Base-by-base conservation (phyloP, 441 rosid species). In the Populus hybrid region DNA sequence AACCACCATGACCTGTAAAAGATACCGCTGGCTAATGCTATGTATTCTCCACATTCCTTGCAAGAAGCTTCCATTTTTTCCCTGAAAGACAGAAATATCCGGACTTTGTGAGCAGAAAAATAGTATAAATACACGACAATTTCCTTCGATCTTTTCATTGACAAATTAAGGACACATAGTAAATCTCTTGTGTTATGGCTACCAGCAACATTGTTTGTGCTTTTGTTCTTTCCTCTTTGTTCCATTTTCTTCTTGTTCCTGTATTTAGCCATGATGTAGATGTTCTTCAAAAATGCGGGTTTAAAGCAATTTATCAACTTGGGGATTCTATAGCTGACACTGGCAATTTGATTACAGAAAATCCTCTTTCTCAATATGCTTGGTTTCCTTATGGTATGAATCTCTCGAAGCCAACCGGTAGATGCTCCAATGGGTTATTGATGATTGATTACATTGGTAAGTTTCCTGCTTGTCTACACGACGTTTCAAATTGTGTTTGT, bases 371-470 rank as follows among this genome's bases (percentile, higher is more conserved):
- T n/a, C 10, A 1, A 0, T 71, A 29, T 67, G 80, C 63, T 16
- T 36, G 61, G 33, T 79, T 75, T 36, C 87, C 85, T 2, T 84
- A 82, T 2, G 82, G 87, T 1, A 31, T 72, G 69, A 68, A 50
- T 2, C 35, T 68, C 29, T 42, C 11, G 21, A 31, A 50, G 1
- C 53, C 83, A 45, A 82, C 84, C 0, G 84, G 87, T 5, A 73
- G 87, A 71, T 82, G 81, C 71, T 82, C 84, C 36, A 64, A 84
- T 33, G 84, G 84, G n/a, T 56, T 82, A 38, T 38, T 79, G 6
- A 82, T 82, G 71, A 79, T 82, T 50, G 84, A 84, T 69, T 84
- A 67, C 28, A 36, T 64, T 31, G 74, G 56, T 45, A 45, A 45
- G 56, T 45, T 45, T 45, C 56, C 18, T 12, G 6, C 5, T 45